phyloP scores from a whole-genome alignment of 768 basidiomycete genomes.

The Infundibulicybe gibba region DNA sequence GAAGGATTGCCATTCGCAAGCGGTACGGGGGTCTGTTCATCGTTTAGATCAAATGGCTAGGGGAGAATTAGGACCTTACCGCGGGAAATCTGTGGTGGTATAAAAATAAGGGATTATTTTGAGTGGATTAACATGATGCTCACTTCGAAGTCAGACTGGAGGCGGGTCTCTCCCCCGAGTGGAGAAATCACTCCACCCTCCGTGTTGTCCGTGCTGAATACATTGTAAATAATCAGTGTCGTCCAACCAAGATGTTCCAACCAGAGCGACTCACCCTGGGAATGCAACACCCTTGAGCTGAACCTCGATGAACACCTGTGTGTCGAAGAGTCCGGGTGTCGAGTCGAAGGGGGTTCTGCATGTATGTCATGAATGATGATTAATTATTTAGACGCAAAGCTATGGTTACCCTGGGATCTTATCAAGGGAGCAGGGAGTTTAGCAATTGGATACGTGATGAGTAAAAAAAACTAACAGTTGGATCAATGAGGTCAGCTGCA shows the following conservation, averaged over 20 bases:
- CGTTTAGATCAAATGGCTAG: neutral
- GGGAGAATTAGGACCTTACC: too few species aligned
- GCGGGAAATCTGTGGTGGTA: too few species aligned
- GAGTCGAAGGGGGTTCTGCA: neutral
- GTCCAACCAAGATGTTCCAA: too few species aligned
- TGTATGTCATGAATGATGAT: neutral
- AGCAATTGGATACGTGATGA: too few species aligned
- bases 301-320: neutral
- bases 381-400: too few species aligned
- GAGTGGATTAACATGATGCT: neutral
- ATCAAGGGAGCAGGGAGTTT: too few species aligned
- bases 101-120: too few species aligned
- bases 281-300: too few species aligned
- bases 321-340: neutral
- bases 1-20: conserved; percentile 2
- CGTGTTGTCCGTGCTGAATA: too few species aligned
- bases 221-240: too few species aligned
- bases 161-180: conserved; percentile 12
- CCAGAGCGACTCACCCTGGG: too few species aligned
- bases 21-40: neutral
- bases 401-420: too few species aligned
- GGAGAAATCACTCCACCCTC: conserved; percentile 12
- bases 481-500: conserved; percentile 29
- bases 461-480: neutral
- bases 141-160: conserved; percentile 13